A percentile compares a stretch with the other conserved stretches of the same genome.
Conservation (phyloP, 169 alveolate species). For the Perkinsus marinus region DNA sequence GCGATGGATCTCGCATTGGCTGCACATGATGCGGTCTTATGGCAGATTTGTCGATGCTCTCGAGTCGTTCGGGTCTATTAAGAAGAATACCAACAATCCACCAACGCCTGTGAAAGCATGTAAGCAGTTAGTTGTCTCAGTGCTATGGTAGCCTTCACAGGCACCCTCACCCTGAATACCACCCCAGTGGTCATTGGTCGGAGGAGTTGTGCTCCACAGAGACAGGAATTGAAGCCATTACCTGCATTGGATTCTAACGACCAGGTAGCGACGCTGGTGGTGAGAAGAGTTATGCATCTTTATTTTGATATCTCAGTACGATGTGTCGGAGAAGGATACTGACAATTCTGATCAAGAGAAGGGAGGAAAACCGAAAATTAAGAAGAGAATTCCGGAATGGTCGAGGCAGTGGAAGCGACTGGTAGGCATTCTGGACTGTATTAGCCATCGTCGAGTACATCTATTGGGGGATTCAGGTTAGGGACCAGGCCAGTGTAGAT, state of each 20-base stretch:
- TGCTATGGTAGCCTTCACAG: no score
- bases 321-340: not conserved
- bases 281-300: not conserved
- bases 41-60: not conserved
- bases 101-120: not conserved
- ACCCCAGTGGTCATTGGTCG: not conserved
- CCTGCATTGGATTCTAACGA: not conserved
- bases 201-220: not conserved
- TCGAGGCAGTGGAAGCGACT: not conserved
- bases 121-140: no score
- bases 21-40: not conserved
- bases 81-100: not conserved
- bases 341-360: not conserved
- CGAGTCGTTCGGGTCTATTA: not conserved
- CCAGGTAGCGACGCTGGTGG: not conserved
- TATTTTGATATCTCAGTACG: not conserved
- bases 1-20: no score
- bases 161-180: not conserved
- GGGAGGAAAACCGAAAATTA: not conserved
- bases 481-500: not conserved
- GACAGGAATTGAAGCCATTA: not conserved
- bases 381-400: not conserved
- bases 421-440: not conserved
- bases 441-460: not conserved
- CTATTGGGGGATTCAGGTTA: not conserved